phyloP scores from a whole-genome alignment of 768 basidiomycete genomes.

The Leccinum uliginosum region DNA sequence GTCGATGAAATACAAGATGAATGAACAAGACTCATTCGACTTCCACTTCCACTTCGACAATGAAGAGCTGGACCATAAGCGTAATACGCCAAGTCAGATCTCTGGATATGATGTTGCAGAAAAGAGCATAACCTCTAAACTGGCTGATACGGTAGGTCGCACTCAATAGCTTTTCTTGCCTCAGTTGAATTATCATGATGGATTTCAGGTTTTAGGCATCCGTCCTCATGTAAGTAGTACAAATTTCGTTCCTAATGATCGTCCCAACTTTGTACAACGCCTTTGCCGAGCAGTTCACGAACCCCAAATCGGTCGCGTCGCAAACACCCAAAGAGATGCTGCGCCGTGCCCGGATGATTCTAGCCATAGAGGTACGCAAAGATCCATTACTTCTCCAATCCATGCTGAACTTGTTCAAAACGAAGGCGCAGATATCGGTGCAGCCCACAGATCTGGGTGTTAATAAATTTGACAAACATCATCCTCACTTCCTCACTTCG shows the following conservation, averaged over 20 bases:
- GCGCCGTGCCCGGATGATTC: constrained; percentile 71
- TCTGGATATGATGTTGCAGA: constrained; percentile 83
- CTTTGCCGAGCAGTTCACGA: constrained; percentile 83
- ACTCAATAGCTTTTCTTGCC: neutral
- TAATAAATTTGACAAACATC: constrained; percentile 68
- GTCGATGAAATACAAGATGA: constrained; percentile 74
- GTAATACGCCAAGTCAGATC: constrained; percentile 78
- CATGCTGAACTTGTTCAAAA: constrained; percentile 71
- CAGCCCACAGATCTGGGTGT: constrained; percentile 85
- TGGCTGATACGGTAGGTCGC: constrained; percentile 71
- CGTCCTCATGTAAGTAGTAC: constrained; percentile 75
- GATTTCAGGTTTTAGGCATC: constrained; percentile 74
- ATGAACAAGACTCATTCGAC: constrained; percentile 57
- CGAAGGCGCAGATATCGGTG: constrained; percentile 72
- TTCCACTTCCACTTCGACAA: constrained; percentile 66
- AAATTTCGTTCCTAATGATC: constrained; percentile 64
- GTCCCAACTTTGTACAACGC: constrained; percentile 64
- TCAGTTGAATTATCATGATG: neutral
- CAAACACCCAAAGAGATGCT: constrained; percentile 65
- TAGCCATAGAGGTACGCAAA: constrained; percentile 87
- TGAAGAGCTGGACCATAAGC: constrained; percentile 54
- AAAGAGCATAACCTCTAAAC: constrained; percentile 66
- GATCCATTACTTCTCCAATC: constrained; percentile 83
- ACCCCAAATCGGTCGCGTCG: constrained; percentile 57
- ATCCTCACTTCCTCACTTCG: constrained; percentile 70